A percentile compares a stretch with the other conserved stretches of the same genome.
Conservation (phyloP, 805 yeast genomes). For the Metschnikowia matae region DNA sequence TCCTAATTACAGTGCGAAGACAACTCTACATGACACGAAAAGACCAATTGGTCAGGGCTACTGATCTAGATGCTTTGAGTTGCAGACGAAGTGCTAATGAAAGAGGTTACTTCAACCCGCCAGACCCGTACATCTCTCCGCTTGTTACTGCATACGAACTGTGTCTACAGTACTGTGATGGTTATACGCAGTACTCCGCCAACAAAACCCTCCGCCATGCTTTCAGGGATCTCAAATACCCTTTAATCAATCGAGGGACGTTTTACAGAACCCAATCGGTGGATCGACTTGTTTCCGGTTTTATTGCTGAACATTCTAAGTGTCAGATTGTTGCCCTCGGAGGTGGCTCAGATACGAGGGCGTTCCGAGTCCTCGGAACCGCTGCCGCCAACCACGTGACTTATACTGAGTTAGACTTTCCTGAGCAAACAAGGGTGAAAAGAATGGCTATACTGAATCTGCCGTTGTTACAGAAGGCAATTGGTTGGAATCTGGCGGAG, state of each 20-base stretch:
- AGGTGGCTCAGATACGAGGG: constrained; percentile 75
- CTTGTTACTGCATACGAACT: constrained; percentile 34
- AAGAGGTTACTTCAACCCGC: constrained; percentile 43
- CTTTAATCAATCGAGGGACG: constrained; percentile 70
- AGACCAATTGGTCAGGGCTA: constrained; percentile 48
- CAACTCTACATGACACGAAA: constrained; percentile 14
- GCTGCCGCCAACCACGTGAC: constrained; percentile 20
- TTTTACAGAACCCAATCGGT: constrained; percentile 56
- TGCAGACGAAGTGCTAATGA: constrained; percentile 53
- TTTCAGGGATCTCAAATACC: constrained; percentile 47
- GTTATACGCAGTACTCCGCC: constrained; percentile 37
- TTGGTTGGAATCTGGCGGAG: constrained; percentile 11
- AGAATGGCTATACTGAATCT: constrained; percentile 41
- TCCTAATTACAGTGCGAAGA: not conserved
- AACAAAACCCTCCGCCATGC: constrained; percentile 36
- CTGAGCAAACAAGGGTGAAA: constrained; percentile 49
- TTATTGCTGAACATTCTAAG: constrained; percentile 26
- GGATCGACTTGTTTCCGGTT: constrained; percentile 42
- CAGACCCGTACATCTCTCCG: constrained; percentile 33
- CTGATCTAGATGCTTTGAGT: constrained; percentile 70
- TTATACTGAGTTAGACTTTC: constrained; percentile 65
- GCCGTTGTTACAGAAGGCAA: constrained; percentile 24
- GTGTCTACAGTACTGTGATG: constrained; percentile 36
- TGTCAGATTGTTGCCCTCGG: constrained; percentile 69
- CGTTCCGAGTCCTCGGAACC: constrained; percentile 45